These are phyloP conservation scores for Colletotrichum lindemuthianum DNA, from an alignment of 2,329 filamentous ascomycete species.

Conservation along the genomic window DNA sequence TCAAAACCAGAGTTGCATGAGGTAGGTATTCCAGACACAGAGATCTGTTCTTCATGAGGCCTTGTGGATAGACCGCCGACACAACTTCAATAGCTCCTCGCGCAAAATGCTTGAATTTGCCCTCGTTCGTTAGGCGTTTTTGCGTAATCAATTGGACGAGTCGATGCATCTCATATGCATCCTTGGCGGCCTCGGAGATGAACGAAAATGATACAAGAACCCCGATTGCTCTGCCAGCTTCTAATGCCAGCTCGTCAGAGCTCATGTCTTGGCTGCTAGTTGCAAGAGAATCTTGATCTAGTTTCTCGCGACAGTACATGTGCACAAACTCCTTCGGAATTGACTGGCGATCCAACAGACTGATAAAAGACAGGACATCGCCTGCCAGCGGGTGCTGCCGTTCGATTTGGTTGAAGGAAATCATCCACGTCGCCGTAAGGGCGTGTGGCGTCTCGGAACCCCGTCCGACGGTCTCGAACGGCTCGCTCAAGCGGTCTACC, in stretches of 20 bases:
- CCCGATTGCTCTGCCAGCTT: constrained; percentile 34
- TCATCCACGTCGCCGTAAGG: constrained; percentile 42
- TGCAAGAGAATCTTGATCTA: background rate
- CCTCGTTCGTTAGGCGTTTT: constrained; percentile 40
- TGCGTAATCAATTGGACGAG: constrained; percentile 47
- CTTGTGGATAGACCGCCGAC: background rate
- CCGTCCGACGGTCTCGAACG: constrained; percentile 44
- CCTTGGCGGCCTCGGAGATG: constrained; percentile 33
- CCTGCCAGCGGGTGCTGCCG: constrained; percentile 46
- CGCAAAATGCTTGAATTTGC: constrained; percentile 24
- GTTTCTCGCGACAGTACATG: constrained; percentile 36
- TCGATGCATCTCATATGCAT: constrained; percentile 44
- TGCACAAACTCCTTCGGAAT: constrained; percentile 48
- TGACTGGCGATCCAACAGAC: constrained; percentile 50
- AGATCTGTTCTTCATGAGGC: background rate
- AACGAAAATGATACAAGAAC: constrained; percentile 46
- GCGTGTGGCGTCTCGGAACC: constrained; percentile 41
- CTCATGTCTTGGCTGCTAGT: constrained; percentile 7
- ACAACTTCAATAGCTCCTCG: constrained; percentile 39
- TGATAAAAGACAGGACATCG: constrained; percentile 55
- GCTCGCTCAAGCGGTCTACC: constrained; percentile 40
- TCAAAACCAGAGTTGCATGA: background rate
- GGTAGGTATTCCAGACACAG: background rate
- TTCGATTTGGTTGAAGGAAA: constrained; percentile 46
- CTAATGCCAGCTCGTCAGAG: constrained; percentile 8